Conservation (phyloP, 345 rosid species). For the Syzygium oleosum region DNA sequence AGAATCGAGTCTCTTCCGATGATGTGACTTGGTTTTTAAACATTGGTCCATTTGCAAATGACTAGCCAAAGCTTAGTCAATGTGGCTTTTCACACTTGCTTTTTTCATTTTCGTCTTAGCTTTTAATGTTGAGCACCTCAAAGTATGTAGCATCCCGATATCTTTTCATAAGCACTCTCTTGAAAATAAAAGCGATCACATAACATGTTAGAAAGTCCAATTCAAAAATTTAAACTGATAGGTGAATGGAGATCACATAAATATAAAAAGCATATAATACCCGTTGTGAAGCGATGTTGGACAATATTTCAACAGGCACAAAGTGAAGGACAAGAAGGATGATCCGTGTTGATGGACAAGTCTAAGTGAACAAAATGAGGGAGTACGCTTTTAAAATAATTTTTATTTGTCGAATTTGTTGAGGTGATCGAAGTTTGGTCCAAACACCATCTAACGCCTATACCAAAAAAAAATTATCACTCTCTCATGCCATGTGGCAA, state of each 20-base stretch:
- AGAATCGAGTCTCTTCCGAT: neutral
- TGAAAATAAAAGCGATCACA: neutral
- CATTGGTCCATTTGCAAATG: neutral
- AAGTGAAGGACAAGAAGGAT: neutral
- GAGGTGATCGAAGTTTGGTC: neutral
- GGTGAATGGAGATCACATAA: fast-evolving
- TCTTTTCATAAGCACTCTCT: fast-evolving
- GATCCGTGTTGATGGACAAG: neutral
- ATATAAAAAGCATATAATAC: neutral
- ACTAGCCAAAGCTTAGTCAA: neutral
- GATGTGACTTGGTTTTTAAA: neutral
- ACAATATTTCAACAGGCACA: neutral
- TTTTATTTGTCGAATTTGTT: neutral
- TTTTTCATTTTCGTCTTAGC: neutral
- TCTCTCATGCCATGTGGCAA: neutral
- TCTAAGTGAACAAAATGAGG: neutral
- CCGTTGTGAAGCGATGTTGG: fast-evolving
- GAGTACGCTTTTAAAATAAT: neutral
- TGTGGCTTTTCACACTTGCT: fast-evolving
- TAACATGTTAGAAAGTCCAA: fast-evolving
- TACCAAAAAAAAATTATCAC: neutral
- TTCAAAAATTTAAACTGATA: fast-evolving
- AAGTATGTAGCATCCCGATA: fast-evolving
- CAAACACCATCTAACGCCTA: neutral
- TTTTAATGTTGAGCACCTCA: fast-evolving